phyloP scores from a whole-genome alignment of 371 early-diverging fungal species.

The Apophysomyces trapeziformis region DNA sequence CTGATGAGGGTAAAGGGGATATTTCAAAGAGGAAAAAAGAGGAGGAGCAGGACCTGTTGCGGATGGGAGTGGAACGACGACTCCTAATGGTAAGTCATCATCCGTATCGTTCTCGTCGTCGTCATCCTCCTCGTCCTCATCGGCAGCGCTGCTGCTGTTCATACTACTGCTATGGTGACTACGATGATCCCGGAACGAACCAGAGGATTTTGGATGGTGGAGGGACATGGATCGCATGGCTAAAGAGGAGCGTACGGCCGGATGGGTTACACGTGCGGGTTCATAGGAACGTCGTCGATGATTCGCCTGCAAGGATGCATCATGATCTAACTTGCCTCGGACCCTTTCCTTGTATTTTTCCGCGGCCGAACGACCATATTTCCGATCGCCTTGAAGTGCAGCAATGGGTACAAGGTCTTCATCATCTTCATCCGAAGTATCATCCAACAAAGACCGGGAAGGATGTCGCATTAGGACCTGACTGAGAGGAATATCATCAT shows the following conservation, averaged over 20 bases:
- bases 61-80: conserved; percentile 1
- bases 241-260: not conserved
- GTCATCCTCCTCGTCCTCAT: not conserved
- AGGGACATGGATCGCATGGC: conserved; percentile 1
- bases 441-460: not conserved
- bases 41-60: not conserved
- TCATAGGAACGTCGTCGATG: not conserved
- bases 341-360: conserved; percentile 9
- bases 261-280: not conserved
- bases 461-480: not conserved
- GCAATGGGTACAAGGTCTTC: conserved; percentile 2
- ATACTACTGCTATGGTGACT: no score
- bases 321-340: not conserved
- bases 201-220: not conserved
- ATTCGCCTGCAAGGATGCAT: not conserved
- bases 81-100: conserved; percentile 5
- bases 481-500: not conserved
- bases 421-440: conserved; percentile 1
- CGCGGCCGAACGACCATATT: not conserved
- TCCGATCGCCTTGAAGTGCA: conserved; percentile 2
- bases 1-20: not conserved
- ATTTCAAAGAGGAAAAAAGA: not conserved
- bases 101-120: not conserved
- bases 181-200: no score
- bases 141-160: no score